Conservation (phyloP, 1,139 yeast genomes). For the Candida sp. region DNA sequence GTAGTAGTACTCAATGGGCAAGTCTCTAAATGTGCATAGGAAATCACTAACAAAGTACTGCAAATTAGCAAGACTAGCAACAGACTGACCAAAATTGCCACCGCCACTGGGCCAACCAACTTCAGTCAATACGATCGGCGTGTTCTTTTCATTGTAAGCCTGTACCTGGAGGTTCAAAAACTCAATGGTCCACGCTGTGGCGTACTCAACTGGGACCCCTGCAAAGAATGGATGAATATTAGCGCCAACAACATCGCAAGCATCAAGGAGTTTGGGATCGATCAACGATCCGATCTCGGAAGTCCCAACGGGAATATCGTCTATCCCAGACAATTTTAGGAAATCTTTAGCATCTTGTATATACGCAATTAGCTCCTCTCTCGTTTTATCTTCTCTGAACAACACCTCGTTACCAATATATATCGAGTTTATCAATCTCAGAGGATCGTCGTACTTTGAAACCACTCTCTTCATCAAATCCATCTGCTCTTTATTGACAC, state of each 20-base stretch:
- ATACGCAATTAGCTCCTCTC: constrained; percentile 39
- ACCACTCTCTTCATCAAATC: constrained; percentile 47
- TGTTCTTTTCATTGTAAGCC: constrained; percentile 23
- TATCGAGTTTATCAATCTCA: constrained; percentile 50
- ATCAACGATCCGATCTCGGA: constrained; percentile 56
- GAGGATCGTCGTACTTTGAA: constrained; percentile 42
- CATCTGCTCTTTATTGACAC: constrained; percentile 45
- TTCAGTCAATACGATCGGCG: constrained; percentile 55
- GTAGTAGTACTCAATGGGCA: constrained; percentile 57
- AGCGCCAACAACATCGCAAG: constrained; percentile 62
- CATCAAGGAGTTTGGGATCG: constrained; percentile 34
- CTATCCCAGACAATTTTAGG: constrained; percentile 33
- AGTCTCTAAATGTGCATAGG: constrained; percentile 49
- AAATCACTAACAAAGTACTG: constrained; percentile 55
- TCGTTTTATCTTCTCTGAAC: constrained; percentile 53
- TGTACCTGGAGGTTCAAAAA: constrained; percentile 49
- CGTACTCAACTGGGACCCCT: constrained; percentile 54
- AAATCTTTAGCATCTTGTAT: constrained; percentile 46
- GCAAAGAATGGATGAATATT: constrained; percentile 74
- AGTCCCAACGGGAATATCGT: constrained; percentile 55
- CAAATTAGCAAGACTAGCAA: constrained; percentile 48
- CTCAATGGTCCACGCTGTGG: constrained; percentile 58
- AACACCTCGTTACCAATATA: constrained; percentile 69
- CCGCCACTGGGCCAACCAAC: constrained; percentile 78
- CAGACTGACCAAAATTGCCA: constrained; percentile 49